Base-by-base conservation (phyloP, 768 basidiomycete genomes). In the Pleurotus citrinopileatus region DNA sequence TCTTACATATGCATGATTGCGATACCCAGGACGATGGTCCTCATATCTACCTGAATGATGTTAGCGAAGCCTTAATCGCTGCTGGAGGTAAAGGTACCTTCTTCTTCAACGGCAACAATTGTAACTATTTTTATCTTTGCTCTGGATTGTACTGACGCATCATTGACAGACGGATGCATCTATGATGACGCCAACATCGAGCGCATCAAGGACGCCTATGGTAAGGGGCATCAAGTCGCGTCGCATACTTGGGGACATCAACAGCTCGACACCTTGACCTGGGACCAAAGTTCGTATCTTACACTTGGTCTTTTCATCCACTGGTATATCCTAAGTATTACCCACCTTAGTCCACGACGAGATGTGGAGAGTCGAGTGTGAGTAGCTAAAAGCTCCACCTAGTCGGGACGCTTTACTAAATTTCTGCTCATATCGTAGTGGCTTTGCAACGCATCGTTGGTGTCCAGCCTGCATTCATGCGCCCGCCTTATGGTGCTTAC, bases 401-500 rank as follows among this genome's bases (percentile, higher is more conserved):
- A n/a, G 15, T 7, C 15, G 32, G 32, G n/a, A 34, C 10, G n/a
- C 1, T 15, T 34, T 37, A 12, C 38, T 48, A 23, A 20, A 25
- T 19, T 15, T 36, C 27, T 36, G 3, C 6, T 32, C 27, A 10
- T 23, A 40, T 44, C 26, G 10, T 51, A 69, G 69, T 60, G 54
- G 69, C 70, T 3, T 51, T 70, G 3, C 28, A 55, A 26, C 64
- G 64, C 15, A 69, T 71, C 42, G 61, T 65, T 28, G 72, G 73
- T n/a, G 69, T 67, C 22, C 54, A 54, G 9, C 70, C 71, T 5
- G 70, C 72, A 0, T 69, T 68, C 52, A 67, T 70, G 60, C 67
- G 73, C 13, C 71, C 74, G 23, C 73, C 74, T 4, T 75, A 70
- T 47, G 74, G 74, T 8, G 63, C 60, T 20, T 70, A 68, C 61